A percentile compares a stretch with the other conserved stretches of the same genome.
Evolutionary conservation across 441 rosid species (phyloP).

Genomic region (Pelargonium hybrid): DNA sequence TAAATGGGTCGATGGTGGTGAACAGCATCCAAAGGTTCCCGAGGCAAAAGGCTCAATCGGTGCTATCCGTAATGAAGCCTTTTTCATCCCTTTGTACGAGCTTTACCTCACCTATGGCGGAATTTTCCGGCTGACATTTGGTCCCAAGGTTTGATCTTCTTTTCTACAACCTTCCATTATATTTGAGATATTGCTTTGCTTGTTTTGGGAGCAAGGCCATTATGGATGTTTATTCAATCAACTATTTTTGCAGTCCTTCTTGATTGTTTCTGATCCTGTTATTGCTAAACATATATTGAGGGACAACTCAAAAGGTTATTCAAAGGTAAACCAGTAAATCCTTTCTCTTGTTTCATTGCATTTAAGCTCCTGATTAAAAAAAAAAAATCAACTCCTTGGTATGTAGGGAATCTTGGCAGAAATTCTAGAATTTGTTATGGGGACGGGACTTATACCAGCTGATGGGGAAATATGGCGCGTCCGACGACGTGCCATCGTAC

Average conservation of each 20-base stretch:
- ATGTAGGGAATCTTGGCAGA: conserved; percentile 86
- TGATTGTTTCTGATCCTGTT: conserved; percentile 91
- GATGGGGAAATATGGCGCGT: conserved; percentile 95
- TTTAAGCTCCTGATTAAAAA: not conserved
- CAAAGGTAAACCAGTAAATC: conserved; percentile 44
- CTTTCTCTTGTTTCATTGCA: conserved; percentile 1
- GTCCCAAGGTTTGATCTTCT: conserved; percentile 73
- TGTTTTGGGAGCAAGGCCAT: not conserved
- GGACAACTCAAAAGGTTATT: conserved; percentile 80
- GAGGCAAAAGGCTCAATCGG: conserved; percentile 64
- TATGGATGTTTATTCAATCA: not conserved
- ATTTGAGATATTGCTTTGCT: not conserved
- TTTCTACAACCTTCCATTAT: not conserved
- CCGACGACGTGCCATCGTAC: conserved; percentile 87
- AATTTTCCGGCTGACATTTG: conserved; percentile 79
- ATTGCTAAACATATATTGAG: conserved; percentile 79
- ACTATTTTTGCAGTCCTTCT: conserved; percentile 49
- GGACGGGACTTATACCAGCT: conserved; percentile 93
- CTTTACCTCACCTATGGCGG: conserved; percentile 93
- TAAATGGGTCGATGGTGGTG: conserved; percentile 37
- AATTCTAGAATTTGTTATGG: conserved; percentile 97
- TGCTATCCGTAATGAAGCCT: conserved; percentile 69
- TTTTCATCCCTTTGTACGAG: conserved; percentile 83
- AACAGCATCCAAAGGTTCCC: conserved; percentile 59
- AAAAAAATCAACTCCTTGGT: conserved; percentile 12